A percentile compares a stretch with the other conserved stretches of the same genome.
These are phyloP conservation scores for Biscutella auriculata DNA, from an alignment of 441 rosid species.

Conservation along the genomic window DNA sequence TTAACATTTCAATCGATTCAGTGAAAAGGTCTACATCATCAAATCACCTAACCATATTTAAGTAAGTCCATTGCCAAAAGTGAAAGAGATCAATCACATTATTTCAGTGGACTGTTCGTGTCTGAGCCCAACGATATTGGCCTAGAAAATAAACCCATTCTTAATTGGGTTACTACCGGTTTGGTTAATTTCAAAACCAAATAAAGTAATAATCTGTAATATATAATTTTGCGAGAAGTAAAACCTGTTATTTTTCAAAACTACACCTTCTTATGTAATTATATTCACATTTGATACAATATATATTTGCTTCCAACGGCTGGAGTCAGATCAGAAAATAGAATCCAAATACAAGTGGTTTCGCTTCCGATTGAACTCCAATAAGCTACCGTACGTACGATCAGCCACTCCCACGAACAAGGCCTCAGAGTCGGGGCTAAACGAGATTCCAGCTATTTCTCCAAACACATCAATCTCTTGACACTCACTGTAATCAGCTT, in stretches of 20 bases:
- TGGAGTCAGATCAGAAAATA: slow-evolving; percentile 22
- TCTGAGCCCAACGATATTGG: neutral
- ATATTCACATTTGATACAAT: neutral
- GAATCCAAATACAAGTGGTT: slow-evolving; percentile 31
- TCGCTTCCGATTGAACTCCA: slow-evolving; percentile 44
- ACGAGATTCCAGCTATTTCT: slow-evolving; percentile 59
- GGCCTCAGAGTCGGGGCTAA: slow-evolving; percentile 58
- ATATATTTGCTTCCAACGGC: neutral
- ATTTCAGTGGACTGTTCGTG: neutral
- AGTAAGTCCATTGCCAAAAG: neutral
- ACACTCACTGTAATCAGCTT: slow-evolving; percentile 31
- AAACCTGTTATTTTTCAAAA: no score
- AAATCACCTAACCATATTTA: slow-evolving; percentile 9
- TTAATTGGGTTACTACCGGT: no score
- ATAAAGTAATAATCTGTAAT: no score
- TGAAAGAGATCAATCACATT: neutral
- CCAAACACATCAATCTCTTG: slow-evolving; percentile 71
- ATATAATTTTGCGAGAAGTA: no score
- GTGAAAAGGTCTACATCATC: slow-evolving; percentile 7
- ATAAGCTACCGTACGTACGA: slow-evolving; percentile 55
- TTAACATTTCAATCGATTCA: neutral
- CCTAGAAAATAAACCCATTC: neutral
- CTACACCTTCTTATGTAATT: no score
- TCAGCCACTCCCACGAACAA: slow-evolving; percentile 55
- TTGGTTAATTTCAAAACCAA: no score